Conservation (phyloP, 2,329 filamentous ascomycete species). For the Clonostachys rosea region DNA sequence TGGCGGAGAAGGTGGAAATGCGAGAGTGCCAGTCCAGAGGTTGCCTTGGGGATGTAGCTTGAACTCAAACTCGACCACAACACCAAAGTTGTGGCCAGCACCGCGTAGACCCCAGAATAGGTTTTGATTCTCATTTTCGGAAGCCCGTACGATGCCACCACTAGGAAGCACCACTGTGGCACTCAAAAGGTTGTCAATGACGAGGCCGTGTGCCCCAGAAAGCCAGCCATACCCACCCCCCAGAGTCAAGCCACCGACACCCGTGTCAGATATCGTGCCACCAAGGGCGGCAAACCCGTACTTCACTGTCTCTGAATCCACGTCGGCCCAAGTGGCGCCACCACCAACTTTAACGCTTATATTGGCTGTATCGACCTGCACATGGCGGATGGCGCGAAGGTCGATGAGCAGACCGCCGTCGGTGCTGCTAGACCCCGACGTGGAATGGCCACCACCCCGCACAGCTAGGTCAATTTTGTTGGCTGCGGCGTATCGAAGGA, state of each 20-base stretch:
- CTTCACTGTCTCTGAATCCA: constrained; percentile 43
- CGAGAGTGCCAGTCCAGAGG: constrained; percentile 19
- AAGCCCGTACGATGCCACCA: constrained; percentile 28
- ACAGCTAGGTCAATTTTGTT: constrained; percentile 44
- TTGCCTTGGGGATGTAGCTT: constrained; percentile 21
- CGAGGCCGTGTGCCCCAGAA: constrained; percentile 46
- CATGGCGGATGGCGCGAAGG: constrained; percentile 41
- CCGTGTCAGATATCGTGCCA: constrained; percentile 59
- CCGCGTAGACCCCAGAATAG: constrained; percentile 35
- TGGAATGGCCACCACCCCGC: constrained; percentile 51
- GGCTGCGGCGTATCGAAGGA: constrained; percentile 26
- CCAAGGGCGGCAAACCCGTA: constrained; percentile 54
- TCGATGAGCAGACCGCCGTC: constrained; percentile 52
- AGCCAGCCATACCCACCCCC: constrained; percentile 57
- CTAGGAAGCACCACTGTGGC: constrained; percentile 31
- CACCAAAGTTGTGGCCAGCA: constrained; percentile 34
- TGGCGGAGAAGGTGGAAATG: constrained; percentile 9
- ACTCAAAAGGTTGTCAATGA: constrained; percentile 33
- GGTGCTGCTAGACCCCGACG: constrained; percentile 35
- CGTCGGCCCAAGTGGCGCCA: constrained; percentile 47
- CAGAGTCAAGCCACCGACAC: constrained; percentile 53
- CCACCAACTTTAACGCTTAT: constrained; percentile 43
- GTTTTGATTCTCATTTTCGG: constrained; percentile 32
- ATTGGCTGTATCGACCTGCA: constrained; percentile 37
- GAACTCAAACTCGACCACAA: constrained; percentile 31